Evolutionary conservation across 768 basidiomycete species (phyloP).

Genomic region (Coprinellus micaceus): DNA sequence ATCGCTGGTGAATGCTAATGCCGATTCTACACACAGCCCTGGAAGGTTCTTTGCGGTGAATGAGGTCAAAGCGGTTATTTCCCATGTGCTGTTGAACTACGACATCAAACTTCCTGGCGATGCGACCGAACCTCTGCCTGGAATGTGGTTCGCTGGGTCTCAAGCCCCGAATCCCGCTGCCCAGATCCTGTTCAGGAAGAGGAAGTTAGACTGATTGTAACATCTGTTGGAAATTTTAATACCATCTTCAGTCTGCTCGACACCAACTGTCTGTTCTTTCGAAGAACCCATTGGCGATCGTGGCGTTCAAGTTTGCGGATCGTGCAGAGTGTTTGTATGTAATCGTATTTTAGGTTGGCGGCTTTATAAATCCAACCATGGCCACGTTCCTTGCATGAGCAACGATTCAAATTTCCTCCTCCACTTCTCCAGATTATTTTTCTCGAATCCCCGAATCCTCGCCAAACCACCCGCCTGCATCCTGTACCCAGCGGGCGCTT

Average conservation of each 20-base stretch:
- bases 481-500: no score
- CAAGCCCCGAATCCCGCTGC: background rate
- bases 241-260: background rate
- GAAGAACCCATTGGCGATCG: no score
- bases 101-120: slow-evolving; percentile 28
- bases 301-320: no score
- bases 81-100: slow-evolving; percentile 36
- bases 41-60: slow-evolving; percentile 45
- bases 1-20: background rate
- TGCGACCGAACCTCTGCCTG: background rate
- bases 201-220: background rate
- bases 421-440: no score
- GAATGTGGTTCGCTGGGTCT: background rate
- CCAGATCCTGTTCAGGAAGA: slow-evolving; percentile 1
- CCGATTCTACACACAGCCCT: slow-evolving; percentile 20
- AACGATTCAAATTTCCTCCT: no score
- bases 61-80: slow-evolving; percentile 40
- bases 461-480: no score
- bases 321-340: no score
- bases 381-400: no score
- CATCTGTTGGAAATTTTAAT: background rate
- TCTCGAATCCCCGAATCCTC: no score
- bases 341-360: no score
- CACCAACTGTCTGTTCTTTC: no score
- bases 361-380: no score